These are phyloP conservation scores for Alternaria postmessia DNA, from an alignment of 2,329 filamentous ascomycete genomes.

Conservation along the genomic window DNA sequence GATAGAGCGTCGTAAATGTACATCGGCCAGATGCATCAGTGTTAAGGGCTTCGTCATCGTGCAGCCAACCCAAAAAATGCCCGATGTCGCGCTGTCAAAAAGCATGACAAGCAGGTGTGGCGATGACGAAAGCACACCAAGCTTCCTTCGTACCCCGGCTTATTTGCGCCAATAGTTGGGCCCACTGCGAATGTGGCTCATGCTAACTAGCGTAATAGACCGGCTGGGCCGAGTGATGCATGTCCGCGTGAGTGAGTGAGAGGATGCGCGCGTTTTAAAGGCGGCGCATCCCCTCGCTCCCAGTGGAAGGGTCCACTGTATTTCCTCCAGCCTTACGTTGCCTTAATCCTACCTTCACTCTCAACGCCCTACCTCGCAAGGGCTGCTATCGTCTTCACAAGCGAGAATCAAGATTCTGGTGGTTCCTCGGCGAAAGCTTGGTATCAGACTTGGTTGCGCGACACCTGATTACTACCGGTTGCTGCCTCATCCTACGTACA, in stretches of 20 bases:
- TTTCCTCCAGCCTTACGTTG: neutral
- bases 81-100: neutral
- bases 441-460: neutral
- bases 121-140: conserved; percentile 20
- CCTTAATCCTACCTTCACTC: neutral
- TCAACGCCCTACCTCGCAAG: neutral
- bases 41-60: neutral
- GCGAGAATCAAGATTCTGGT: neutral
- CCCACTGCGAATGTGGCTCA: conserved; percentile 10
- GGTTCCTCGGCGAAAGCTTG: conserved; percentile 1
- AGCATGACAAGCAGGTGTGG: conserved; percentile 5
- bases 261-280: neutral
- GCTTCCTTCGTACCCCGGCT: neutral
- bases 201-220: conserved; percentile 3
- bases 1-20: neutral
- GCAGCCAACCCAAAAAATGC: neutral
- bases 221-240: conserved; percentile 10
- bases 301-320: neutral
- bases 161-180: conserved; percentile 20
- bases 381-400: neutral
- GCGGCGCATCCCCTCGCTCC: conserved; percentile 1
- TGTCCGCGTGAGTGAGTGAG: conserved; percentile 8
- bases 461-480: neutral
- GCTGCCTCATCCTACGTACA: neutral
- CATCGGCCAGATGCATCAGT: neutral